Evolutionary conservation across 495 filamentous ascomycete species (phyloP).

Genomic region (Podospora didyma): DNA sequence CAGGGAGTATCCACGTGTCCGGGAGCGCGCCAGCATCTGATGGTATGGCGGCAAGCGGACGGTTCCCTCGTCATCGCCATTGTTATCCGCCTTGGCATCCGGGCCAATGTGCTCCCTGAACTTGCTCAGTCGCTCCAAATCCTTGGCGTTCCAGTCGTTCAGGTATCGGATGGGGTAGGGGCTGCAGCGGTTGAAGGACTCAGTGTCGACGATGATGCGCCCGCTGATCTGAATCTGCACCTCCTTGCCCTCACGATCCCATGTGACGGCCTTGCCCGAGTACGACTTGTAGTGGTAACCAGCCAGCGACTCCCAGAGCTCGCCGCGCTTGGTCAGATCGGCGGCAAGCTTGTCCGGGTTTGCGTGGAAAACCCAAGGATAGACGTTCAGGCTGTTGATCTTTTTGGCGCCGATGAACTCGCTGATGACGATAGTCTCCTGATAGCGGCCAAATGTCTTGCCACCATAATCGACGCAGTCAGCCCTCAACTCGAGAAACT

Average conservation of each 20-base stretch:
- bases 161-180: slow-evolving; percentile 24
- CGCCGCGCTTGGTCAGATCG: slow-evolving; percentile 43
- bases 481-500: slow-evolving; percentile 41
- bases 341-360: slow-evolving; percentile 37
- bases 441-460: slow-evolving; percentile 49
- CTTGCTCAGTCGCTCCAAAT: slow-evolving; percentile 22
- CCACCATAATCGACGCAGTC: slow-evolving; percentile 60
- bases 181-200: slow-evolving; percentile 33
- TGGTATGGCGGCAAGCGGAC: slow-evolving; percentile 35
- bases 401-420: slow-evolving; percentile 53
- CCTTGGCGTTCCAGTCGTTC: slow-evolving; percentile 28
- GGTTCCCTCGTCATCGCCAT: too few species aligned
- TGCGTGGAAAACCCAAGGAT: slow-evolving; percentile 54
- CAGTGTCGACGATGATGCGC: slow-evolving; percentile 33
- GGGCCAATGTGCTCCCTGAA: slow-evolving; percentile 17
- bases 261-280: slow-evolving; percentile 41
- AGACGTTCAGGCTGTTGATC: slow-evolving; percentile 52
- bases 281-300: slow-evolving; percentile 57
- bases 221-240: slow-evolving; percentile 25
- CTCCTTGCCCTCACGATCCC: slow-evolving; percentile 32
- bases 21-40: slow-evolving; percentile 35
- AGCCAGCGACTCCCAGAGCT: slow-evolving; percentile 48
- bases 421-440: slow-evolving; percentile 39
- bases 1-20: slow-evolving; percentile 42
- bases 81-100: slow-evolving; percentile 10